A percentile compares a stretch with the other conserved stretches of the same genome.
Evolutionary conservation across 2,329 filamentous ascomycete genomes (phyloP).

Genomic region (Fusarium sublunatum): DNA sequence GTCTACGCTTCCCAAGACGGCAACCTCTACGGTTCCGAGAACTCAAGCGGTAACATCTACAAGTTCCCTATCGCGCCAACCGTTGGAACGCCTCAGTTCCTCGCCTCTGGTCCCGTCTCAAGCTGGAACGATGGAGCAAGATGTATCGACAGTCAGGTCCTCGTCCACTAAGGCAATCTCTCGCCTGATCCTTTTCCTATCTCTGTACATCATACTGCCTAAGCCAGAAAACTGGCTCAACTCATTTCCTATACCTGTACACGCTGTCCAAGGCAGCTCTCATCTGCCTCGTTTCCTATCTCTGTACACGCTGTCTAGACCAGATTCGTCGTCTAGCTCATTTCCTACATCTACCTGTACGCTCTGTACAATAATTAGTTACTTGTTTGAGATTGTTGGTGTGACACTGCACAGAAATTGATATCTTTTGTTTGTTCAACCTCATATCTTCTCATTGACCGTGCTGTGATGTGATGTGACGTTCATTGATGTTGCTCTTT

Average conservation of each 20-base stretch:
- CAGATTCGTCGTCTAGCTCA: neutral
- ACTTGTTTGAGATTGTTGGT: conserved; percentile 2
- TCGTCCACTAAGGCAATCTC: conserved; percentile 1
- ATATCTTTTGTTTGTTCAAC: conserved; percentile 1
- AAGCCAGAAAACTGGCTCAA: neutral
- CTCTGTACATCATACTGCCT: conserved; percentile 11
- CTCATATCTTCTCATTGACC: no score
- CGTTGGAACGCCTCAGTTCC: conserved; percentile 18
- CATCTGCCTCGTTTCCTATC: conserved; percentile 10
- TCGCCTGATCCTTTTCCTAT: conserved; percentile 21
- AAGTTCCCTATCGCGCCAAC: conserved; percentile 37
- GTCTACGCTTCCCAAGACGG: conserved; percentile 37
- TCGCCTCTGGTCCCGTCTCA: conserved; percentile 24
- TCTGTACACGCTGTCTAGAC: conserved; percentile 7
- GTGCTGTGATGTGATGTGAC: no score
- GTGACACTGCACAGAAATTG: conserved; percentile 14
- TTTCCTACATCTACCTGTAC: neutral
- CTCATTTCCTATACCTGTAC: neutral
- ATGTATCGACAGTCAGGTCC: conserved; percentile 37
- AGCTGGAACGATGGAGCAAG: conserved; percentile 38
- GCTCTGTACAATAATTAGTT: conserved; percentile 14
- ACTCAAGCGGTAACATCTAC: conserved; percentile 34
- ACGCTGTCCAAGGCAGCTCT: neutral
- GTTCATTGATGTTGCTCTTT: no score
- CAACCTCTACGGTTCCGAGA: conserved; percentile 38